Base-by-base conservation (phyloP, 148 eudicot genomes). In the Bassia scoparia region DNA sequence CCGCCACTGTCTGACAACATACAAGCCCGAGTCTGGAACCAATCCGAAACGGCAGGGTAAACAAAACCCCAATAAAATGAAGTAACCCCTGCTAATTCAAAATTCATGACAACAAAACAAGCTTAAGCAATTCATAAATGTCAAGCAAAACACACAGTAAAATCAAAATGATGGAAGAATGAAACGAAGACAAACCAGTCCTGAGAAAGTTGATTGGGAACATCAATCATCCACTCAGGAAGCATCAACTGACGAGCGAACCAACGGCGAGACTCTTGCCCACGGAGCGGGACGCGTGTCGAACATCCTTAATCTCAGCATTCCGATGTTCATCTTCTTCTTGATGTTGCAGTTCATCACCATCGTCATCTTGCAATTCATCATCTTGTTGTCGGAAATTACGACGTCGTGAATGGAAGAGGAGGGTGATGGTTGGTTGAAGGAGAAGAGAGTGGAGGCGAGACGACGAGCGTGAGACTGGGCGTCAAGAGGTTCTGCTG, bases 191-290 rank as follows among this genome's bases (percentile, higher is more conserved):
- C 33, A 6, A 69, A 94, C 98, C 98, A 94, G 54, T 94, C 98
- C 11, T 74, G 68, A 20, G 46, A 70, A 21, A 94, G 83, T 13
- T 78, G 68, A 56, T 88, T 83, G 33, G 98, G 98, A 17, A 94
- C 85, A 50, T 94, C 98, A 35, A 91, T 85, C 97, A 94, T 93
- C 98, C 98, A 94, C 80, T 94, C 98, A n/a, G 97, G 98, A 63
- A 93, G 88, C 98, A 93, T 90, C 58, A 93, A 84, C 80, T 93
- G 98, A 49, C 85, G 83, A 13, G 98, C 89, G 48, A 91, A 93
- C 98, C 97, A 91, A 34, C 81, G 80, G 1, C 97, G 89, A 34
- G 81, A 88, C 16, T 94, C 93, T 11, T 74, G 44, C 1, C 97
- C 98, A 71, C 87, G 81, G 12, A 89, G 80, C 77, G 77, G 69